Evolutionary conservation across 139 green algal species (phyloP), one percentile per base, ranked within the genome.

Genomic region (Micromonas pusilla): DNA sequence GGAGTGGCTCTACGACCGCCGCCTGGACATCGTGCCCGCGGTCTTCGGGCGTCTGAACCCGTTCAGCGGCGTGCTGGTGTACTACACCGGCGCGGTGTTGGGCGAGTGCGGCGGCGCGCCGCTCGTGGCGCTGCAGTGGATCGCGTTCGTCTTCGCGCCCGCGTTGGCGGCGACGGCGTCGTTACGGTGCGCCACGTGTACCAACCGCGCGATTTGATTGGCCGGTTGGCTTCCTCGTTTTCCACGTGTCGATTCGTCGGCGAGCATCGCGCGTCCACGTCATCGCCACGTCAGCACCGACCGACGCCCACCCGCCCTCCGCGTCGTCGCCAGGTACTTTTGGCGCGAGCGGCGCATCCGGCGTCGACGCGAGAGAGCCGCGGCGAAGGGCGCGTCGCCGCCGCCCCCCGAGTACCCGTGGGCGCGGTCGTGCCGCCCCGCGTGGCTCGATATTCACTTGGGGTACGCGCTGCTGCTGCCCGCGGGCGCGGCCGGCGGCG

Each of bases 51-150:
- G 71, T 65, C 3, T 77, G 4, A 77, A 77, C 52, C 71, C 71
- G 52, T 9, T 77, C 36, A 66, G 13, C 37, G 39, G 37, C 13
- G n/a, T 66, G n/a, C 39, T 77, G 26, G 28, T 66, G 2, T 77
- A 66, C 39, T 77, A 52, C 71, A 52, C 71, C 1, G 71, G 71
- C 2, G 71, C 71, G 52, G 38, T 77, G 71, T 3, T 77, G 37
- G 6, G 34, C 9, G 67, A 74, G 20, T 53, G 30, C 13, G 20
- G 20, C n/a, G 66, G 33, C 1, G 20, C 19, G 16, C 3, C 16
- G 19, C 26, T 26, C 16, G 33, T 52, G 32, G 33, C 32, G 2
- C 2, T 36, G 66, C 66, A 73, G 5, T 73, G 66, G 66, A 52
- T 52, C 1, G 1, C n/a, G 66, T 73, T 73, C 33, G 66, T 73